Evolutionary conservation across 2,329 filamentous ascomycete genomes (phyloP).

Genomic region (Aspergillus niger): DNA sequence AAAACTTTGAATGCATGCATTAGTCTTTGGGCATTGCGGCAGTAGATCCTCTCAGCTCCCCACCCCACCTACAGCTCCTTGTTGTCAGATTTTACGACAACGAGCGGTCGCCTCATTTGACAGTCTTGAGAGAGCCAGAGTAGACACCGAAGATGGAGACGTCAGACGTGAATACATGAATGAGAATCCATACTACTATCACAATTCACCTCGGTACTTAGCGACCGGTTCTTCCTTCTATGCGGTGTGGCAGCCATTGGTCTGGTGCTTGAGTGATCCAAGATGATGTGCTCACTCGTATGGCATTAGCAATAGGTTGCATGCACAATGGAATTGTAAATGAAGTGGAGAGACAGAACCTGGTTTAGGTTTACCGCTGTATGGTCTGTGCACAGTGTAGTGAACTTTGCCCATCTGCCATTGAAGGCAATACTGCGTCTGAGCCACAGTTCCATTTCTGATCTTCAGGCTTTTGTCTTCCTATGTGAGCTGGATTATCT

Average conservation of each 20-base stretch:
- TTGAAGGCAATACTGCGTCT: conserved; percentile 7
- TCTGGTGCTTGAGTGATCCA: background rate
- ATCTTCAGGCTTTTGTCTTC: conserved; percentile 19
- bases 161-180: background rate
- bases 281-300: background rate
- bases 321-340: background rate
- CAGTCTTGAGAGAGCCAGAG: background rate
- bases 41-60: background rate
- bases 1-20: background rate
- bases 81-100: background rate
- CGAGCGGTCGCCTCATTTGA: background rate
- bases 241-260: conserved; percentile 11
- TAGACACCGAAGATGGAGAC: no score
- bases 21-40: background rate
- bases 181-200: background rate
- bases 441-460: background rate
- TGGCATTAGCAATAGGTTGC: background rate
- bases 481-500: conserved; percentile 19
- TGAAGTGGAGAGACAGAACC: background rate
- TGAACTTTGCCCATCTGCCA: background rate
- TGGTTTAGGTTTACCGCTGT: conserved; percentile 6
- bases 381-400: conserved; percentile 10
- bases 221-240: background rate
- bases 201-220: conserved; percentile 3
- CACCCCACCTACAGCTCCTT: background rate